Evolutionary conservation across 2,329 filamentous ascomycete genomes (phyloP), one percentile per base, ranked within the genome.

Genomic region (Diaporthe amygdali): DNA sequence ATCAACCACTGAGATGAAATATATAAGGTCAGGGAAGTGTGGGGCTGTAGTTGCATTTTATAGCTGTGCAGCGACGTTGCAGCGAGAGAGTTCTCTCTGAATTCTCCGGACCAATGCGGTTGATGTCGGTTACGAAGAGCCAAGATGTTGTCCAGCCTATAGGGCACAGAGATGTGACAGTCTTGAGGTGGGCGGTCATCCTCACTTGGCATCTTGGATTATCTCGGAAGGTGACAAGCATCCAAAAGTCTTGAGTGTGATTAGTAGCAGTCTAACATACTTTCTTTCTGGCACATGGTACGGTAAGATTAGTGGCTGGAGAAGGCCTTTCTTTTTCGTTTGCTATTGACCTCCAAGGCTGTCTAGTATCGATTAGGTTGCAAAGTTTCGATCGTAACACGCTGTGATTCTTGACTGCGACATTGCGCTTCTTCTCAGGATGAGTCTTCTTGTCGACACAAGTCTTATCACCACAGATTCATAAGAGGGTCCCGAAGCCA

Each of bases 141-240:
- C 59, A 64, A 64, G 59, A 64, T 37, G 30, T 25, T 9, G 44
- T 64, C 44, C 59, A 49, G 59, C 59, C 59, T 64, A 64, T 64
- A 27, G 37, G 59, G 41, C 59, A 37, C 44, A 64, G 22, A 34
- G 15, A 32, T 37, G 44, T 64, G 44, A 64, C 20, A 20, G 30
- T 49, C 37, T 37, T 34, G 30, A 44, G 27, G 10, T 49, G 44
- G 44, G 20, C 25, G 44, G 59, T 64, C n/a, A 64, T 49, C 59
- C 59, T 64, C 44, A 49, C 59, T 64, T 64, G 59, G 59, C 59
- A 47, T 41, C 59, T 63, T 63, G 59, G 41, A 49, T 64, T 64
- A 37, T 64, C 59, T 64, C 44, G 59, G 59, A 64, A 64, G 59
- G 59, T 64, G 59, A 30, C 59, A 64, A 64, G 59, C 59, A 49